phyloP scores from a whole-genome alignment of 2,329 filamentous ascomycete genomes.

The Scedosporium aurantiacum region DNA sequence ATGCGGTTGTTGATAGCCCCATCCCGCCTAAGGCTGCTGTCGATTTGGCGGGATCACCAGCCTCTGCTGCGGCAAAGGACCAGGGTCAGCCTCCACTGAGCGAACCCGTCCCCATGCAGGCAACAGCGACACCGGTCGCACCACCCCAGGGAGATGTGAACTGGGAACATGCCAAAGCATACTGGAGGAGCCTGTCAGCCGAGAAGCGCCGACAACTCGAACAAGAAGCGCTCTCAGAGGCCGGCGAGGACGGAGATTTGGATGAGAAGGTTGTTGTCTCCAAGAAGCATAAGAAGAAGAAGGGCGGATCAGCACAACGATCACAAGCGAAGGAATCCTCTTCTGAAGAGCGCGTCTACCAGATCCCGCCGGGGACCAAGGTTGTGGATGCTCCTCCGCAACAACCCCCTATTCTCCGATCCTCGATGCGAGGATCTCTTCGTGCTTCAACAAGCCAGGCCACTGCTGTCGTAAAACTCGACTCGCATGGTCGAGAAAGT shows the following conservation, averaged over 20 bases:
- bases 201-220: conserved; percentile 54
- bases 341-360: conserved; percentile 22
- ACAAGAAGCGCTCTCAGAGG: conserved; percentile 43
- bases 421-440: neutral
- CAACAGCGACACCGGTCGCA: neutral
- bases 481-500: neutral
- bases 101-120: neutral
- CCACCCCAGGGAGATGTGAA: conserved; percentile 25
- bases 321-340: conserved; percentile 7
- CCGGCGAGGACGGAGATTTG: conserved; percentile 33
- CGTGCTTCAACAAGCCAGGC: neutral
- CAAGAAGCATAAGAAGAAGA: conserved; percentile 21
- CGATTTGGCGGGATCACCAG: neutral
- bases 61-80: neutral
- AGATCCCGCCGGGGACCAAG: conserved; percentile 25
- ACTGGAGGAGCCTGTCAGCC: conserved; percentile 55
- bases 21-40: conserved; percentile 10
- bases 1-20: conserved; percentile 59
- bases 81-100: conserved; percentile 9
- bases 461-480: neutral
- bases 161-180: conserved; percentile 59
- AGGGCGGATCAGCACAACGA: conserved; percentile 26
- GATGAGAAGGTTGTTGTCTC: conserved; percentile 21
- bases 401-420: neutral
- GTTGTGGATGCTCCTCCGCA: conserved; percentile 12